Conservation (phyloP, 768 basidiomycete genomes). For the Gyrodon lividus region DNA sequence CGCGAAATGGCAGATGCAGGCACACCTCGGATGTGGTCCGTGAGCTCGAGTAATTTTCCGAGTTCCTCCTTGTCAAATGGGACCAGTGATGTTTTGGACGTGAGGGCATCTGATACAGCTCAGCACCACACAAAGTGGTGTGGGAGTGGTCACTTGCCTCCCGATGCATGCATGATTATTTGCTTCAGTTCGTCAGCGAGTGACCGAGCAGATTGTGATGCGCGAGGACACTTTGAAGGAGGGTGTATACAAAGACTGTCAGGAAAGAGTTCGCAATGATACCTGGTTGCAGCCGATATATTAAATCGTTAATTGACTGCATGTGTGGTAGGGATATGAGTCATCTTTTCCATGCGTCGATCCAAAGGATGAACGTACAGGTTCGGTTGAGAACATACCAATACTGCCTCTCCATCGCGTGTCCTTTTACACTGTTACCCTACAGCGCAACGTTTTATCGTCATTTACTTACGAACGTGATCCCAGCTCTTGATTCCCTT, state of each 20-base stretch:
- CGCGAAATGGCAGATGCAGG: neutral
- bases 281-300: neutral
- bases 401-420: slow-evolving; percentile 19
- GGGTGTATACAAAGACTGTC: neutral
- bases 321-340: neutral
- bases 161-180: neutral
- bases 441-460: neutral
- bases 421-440: slow-evolving; percentile 9
- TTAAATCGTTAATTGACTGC: neutral
- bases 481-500: slow-evolving; percentile 36
- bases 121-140: neutral
- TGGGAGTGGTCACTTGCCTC: slow-evolving; percentile 22
- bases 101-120: slow-evolving; percentile 33
- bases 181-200: neutral
- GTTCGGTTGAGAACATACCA: slow-evolving; percentile 15
- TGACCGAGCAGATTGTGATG: neutral
- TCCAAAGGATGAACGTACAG: neutral
- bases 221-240: neutral
- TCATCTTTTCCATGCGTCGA: neutral
- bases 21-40: slow-evolving; percentile 34
- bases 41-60: slow-evolving; percentile 34
- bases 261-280: slow-evolving; percentile 2
- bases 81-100: slow-evolving; percentile 37
- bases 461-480: slow-evolving; percentile 39
- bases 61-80: slow-evolving; percentile 38